Base-by-base conservation (phyloP, 176 grass and related monocot genomes). In the Avena insularis region DNA sequence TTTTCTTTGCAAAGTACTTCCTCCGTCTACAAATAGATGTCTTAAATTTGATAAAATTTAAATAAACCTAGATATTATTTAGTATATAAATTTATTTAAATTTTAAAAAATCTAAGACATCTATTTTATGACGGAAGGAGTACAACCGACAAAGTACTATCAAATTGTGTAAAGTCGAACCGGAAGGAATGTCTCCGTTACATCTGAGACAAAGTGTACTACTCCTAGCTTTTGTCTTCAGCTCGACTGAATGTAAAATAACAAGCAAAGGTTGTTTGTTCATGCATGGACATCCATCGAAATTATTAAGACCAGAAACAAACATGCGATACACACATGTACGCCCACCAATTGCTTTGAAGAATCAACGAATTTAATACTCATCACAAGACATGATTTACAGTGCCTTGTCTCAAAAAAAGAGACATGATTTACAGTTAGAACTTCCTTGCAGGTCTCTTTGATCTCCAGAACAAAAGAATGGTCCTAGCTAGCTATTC, bases 401-500 rank as follows among this genome's bases (percentile, higher is more conserved):
- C 25, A 25, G 25, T 25, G 25, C 25, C 25, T 25, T 25, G 25
- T 25, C 25, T 25, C 25, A 25, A 25, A 25, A 25, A 25, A 25
- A 25, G 71, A 2, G 43, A 23, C 27, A 61, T 43, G 14, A 3
- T 25, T 15, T 49, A 79, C 73, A 50, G 16, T 40, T 56, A 47
- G 15, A 80, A 13, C 75, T 54, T 71, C 70, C 0, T 6, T 6
- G 25, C 38, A 40, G 40, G 56, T 48, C 57, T 46, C 9, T 12
- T 64, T 76, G 2, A 21, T 58, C 31, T 46, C 16, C 7, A 27
- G 4, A 73, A 62, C n/a, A 58, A 83, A 80, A 84, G 77, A 85
- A 80, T 65, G n/a, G 16, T 9, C 31, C 63, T 65, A 65, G 61
- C 27, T 67, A 67, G 64, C 29, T 62, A 12, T 11, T 45, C 12